These are phyloP conservation scores for Fagopyrum tataricum DNA, from an alignment of 148 eudicot species.

Conservation along the genomic window DNA sequence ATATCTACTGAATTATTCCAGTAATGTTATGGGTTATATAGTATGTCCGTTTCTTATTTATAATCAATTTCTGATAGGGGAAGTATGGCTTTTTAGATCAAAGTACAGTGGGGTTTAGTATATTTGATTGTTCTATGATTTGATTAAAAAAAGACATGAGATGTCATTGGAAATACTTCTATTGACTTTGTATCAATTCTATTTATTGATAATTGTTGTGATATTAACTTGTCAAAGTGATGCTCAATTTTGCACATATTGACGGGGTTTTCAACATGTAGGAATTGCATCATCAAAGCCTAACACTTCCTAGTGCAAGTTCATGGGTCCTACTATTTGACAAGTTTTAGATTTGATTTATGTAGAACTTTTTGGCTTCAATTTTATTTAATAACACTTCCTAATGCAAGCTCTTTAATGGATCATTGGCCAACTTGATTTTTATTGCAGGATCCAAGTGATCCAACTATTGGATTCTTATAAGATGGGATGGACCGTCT, in stretches of 20 bases:
- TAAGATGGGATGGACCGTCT: constrained; percentile 94
- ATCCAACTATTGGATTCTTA: constrained; percentile 92
- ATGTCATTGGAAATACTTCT: neutral
- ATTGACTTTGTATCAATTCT: neutral
- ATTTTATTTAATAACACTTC: neutral
- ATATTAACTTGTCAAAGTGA: neutral
- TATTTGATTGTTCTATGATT: neutral
- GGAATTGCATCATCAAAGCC: constrained; percentile 82
- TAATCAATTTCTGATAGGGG: neutral
- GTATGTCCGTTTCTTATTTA: neutral
- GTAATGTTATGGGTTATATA: neutral
- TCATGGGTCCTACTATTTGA: neutral
- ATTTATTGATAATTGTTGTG: neutral
- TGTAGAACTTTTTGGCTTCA: neutral
- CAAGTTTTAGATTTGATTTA: constrained; percentile 1
- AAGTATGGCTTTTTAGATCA: neutral
- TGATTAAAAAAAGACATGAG: neutral
- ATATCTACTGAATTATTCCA: neutral
- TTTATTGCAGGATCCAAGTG: constrained; percentile 82
- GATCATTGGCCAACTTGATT: constrained; percentile 5
- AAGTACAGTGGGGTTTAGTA: neutral
- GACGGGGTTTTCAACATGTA: constrained; percentile 98
- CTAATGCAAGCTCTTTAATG: neutral
- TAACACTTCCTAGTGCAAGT: constrained; percentile 53
- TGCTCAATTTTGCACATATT: constrained; percentile 43